Conservation (phyloP, 2,329 filamentous ascomycete species). For the Bipolaris oryzae region DNA sequence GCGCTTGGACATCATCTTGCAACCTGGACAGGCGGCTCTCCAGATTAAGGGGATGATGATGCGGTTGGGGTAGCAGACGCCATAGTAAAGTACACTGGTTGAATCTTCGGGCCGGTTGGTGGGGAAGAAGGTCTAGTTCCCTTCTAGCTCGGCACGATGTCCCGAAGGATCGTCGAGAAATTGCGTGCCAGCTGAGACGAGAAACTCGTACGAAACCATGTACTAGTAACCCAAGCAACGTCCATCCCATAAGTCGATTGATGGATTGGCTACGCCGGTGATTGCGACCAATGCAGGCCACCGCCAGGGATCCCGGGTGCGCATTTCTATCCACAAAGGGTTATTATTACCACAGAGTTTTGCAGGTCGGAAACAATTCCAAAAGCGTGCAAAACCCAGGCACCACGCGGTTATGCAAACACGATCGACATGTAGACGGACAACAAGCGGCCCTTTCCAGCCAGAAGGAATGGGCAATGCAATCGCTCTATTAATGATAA, state of each 20-base stretch:
- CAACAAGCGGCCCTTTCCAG: background rate
- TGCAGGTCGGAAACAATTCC: background rate
- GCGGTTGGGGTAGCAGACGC: background rate
- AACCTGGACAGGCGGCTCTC: background rate
- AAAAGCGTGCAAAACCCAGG: background rate
- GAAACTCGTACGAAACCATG: background rate
- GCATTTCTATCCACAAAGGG: background rate
- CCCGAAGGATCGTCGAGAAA: background rate
- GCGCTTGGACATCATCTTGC: background rate
- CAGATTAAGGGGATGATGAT: background rate
- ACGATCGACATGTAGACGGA: background rate
- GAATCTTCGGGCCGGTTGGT: background rate
- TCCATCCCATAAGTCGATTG: background rate
- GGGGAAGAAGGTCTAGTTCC: background rate
- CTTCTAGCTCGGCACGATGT: background rate
- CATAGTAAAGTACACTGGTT: background rate
- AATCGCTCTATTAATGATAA: slow-evolving; percentile 6
- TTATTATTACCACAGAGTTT: background rate
- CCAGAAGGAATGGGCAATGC: background rate
- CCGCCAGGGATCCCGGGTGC: background rate
- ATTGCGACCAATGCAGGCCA: background rate
- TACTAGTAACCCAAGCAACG: background rate
- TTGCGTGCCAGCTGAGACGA: background rate
- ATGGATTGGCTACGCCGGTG: background rate
- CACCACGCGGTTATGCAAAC: background rate